Conservation (phyloP, 805 yeast genomes). For the Torulaspora maleeae region DNA sequence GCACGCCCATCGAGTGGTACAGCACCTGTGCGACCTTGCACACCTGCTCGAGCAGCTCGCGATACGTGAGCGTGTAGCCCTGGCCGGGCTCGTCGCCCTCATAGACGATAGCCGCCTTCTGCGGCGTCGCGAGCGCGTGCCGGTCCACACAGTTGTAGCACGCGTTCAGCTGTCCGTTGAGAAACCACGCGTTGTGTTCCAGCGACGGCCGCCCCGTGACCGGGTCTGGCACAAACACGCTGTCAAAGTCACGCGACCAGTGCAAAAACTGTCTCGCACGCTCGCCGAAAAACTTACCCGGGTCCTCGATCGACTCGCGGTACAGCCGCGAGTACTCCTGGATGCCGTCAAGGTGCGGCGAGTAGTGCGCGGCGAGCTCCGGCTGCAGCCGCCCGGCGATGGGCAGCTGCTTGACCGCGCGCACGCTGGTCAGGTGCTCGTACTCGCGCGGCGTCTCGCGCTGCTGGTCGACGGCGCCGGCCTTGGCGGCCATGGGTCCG, state of each 20-base stretch:
- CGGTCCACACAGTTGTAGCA: constrained; percentile 78
- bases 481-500: background rate
- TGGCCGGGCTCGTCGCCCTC: constrained; percentile 72
- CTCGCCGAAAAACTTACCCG: constrained; percentile 74
- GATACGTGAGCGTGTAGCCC: constrained; percentile 59
- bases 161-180: constrained; percentile 76
- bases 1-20: constrained; percentile 54
- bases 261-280: constrained; percentile 65
- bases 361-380: constrained; percentile 31
- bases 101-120: constrained; percentile 68
- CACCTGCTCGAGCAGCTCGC: constrained; percentile 66
- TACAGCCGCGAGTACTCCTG: constrained; percentile 69
- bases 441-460: constrained; percentile 16
- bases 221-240: constrained; percentile 41
- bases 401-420: constrained; percentile 22
- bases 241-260: constrained; percentile 76
- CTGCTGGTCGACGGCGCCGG: constrained; percentile 3
- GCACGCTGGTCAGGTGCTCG: constrained; percentile 30
- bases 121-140: constrained; percentile 66
- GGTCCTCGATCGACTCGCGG: constrained; percentile 70
- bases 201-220: constrained; percentile 37
- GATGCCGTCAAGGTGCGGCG: constrained; percentile 55
- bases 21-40: constrained; percentile 68
- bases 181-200: constrained; percentile 65
- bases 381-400: constrained; percentile 22